Conservation (phyloP, 2,329 filamentous ascomycete genomes). For the Metarhizium robertsii region DNA sequence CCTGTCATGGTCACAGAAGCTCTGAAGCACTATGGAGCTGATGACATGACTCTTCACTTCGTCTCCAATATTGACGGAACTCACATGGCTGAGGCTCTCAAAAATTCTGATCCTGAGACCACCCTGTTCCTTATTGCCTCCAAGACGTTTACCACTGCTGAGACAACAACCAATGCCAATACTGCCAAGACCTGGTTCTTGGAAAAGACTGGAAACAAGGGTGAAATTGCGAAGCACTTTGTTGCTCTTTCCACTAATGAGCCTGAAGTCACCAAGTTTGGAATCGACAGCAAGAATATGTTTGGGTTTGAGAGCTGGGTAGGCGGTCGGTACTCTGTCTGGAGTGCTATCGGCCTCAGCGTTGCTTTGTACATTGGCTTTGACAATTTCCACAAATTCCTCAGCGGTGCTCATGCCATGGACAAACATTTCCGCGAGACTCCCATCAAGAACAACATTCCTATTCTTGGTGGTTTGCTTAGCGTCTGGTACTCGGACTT, state of each 20-base stretch:
- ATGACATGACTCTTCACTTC: conserved; percentile 85
- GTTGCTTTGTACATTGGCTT: conserved; percentile 92
- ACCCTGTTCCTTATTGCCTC: conserved; percentile 98
- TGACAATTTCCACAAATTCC: conserved; percentile 96
- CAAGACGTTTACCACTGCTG: conserved; percentile 98
- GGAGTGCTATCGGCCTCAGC: conserved; percentile 95
- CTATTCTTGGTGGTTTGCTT: conserved; percentile 79
- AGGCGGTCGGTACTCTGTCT: conserved; percentile 95
- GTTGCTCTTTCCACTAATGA: conserved; percentile 96
- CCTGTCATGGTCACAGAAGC: conserved; percentile 99
- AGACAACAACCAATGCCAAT: conserved; percentile 96
- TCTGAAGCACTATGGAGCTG: conserved; percentile 85
- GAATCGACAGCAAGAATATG: conserved; percentile 99
- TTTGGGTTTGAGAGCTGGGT: conserved; percentile 99
- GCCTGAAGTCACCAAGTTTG: conserved; percentile 92
- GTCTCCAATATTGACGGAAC: conserved; percentile 99
- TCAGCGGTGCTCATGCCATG: conserved; percentile 91
- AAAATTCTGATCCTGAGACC: conserved; percentile 84
- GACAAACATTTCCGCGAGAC: conserved; percentile 95
- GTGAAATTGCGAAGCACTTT: conserved; percentile 95
- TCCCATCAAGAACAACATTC: conserved; percentile 90
- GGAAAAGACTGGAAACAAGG: conserved; percentile 64
- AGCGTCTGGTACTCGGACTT: conserved; percentile 99
- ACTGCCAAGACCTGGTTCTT: conserved; percentile 97
- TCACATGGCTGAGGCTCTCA: conserved; percentile 89